A percentile compares a stretch with the other conserved stretches of the same genome.
Conservation (phyloP, 2,329 filamentous ascomycete species). For the Camillea tinctor region DNA sequence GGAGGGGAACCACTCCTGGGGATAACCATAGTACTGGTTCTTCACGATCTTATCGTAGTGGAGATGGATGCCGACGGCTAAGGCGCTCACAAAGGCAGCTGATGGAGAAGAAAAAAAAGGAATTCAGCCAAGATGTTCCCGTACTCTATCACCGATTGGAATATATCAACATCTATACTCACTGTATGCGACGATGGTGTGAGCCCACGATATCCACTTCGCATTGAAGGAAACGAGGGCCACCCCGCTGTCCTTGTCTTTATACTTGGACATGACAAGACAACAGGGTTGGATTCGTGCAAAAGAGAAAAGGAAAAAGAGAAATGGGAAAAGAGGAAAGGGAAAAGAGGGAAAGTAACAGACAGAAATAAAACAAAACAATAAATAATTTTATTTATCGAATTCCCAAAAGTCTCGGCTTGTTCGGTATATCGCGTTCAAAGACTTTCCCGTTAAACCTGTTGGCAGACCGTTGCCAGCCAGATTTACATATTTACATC, state of each 20-base stretch:
- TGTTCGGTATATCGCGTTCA: background rate
- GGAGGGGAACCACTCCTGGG: slow-evolving; percentile 94
- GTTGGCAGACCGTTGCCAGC: background rate
- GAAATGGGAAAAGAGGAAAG: background rate
- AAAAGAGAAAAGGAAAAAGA: background rate
- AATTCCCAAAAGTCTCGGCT: background rate
- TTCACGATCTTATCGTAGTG: slow-evolving; percentile 98
- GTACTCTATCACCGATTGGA: background rate
- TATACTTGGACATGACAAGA: slow-evolving; percentile 43
- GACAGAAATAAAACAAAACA: background rate
- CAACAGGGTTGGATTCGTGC: background rate
- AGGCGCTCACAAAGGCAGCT: slow-evolving; percentile 84
- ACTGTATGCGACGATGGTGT: slow-evolving; percentile 84
- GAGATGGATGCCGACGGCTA: slow-evolving; percentile 75
- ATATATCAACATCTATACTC: slow-evolving; percentile 31
- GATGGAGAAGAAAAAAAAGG: slow-evolving; percentile 10
- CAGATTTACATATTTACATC: background rate
- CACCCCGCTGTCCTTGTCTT: slow-evolving; percentile 63
- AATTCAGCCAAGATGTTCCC: slow-evolving; percentile 1
- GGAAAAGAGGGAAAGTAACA: background rate
- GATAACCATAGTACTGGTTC: slow-evolving; percentile 94
- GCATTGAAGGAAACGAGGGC: slow-evolving; percentile 67
- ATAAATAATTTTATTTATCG: background rate
- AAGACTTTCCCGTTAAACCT: background rate
- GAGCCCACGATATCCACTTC: slow-evolving; percentile 85